These are phyloP conservation scores for Stipa capillata DNA, from an alignment of 176 grass and related monocot genomes.

Conservation along the genomic window DNA sequence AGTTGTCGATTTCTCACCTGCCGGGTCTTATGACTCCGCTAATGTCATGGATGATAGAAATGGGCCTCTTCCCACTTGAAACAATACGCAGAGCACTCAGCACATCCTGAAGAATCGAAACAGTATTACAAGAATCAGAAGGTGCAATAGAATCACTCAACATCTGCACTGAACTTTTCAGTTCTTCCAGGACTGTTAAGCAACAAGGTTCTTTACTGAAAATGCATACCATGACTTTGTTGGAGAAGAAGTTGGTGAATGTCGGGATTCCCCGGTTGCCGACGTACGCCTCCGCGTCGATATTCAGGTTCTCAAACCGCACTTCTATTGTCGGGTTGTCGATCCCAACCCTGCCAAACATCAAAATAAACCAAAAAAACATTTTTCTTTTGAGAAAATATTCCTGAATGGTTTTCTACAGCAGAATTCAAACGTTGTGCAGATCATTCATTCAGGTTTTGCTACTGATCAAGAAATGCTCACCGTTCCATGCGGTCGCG, in stretches of 20 bases:
- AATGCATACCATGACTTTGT: constrained; percentile 60
- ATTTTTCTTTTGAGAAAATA: not conserved
- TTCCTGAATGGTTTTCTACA: not conserved
- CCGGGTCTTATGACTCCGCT: constrained; percentile 71
- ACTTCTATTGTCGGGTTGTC: constrained; percentile 91
- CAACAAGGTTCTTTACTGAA: not conserved
- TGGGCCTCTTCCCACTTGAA: constrained; percentile 54
- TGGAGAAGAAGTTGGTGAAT: constrained; percentile 89
- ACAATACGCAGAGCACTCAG: constrained; percentile 62
- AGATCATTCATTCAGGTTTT: not conserved
- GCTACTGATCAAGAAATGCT: not conserved
- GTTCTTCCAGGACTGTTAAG: not conserved
- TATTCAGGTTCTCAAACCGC: constrained; percentile 66
- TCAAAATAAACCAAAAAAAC: not conserved
- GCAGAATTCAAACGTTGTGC: not conserved
- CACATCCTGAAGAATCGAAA: constrained; percentile 50
- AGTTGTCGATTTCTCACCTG: constrained; percentile 34
- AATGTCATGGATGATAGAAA: constrained; percentile 75
- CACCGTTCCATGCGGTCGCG: constrained; percentile 81
- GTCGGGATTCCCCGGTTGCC: constrained; percentile 74
- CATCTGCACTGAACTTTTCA: not conserved
- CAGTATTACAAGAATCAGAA: constrained; percentile 23
- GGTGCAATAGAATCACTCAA: not conserved
- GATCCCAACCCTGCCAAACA: constrained; percentile 64
- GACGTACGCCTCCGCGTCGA: constrained; percentile 81